Evolutionary conservation across 2,329 filamentous ascomycete genomes (phyloP).

Genomic region (Penicillium psychrosexuale): DNA sequence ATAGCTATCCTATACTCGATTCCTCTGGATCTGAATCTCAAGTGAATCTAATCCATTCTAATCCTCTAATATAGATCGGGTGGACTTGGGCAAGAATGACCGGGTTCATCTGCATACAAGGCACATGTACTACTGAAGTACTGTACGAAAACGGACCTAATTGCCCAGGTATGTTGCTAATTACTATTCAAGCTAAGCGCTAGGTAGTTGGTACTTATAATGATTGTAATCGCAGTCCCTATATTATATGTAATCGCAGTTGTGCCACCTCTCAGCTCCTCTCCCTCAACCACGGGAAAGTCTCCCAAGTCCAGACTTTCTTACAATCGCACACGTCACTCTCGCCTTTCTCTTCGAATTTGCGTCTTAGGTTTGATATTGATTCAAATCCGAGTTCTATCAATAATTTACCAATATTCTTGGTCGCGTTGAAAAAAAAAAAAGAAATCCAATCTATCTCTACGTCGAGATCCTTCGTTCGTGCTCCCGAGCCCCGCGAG

Average conservation of each 20-base stretch:
- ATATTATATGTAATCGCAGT: background rate
- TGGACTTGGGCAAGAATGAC: background rate
- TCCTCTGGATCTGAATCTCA: too few relatives aligned
- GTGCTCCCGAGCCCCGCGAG: constrained; percentile 21
- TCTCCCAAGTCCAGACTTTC: constrained; percentile 8
- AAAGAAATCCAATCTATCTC: background rate
- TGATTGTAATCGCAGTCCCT: too few relatives aligned
- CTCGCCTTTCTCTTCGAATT: background rate
- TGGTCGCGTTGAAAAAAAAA: background rate
- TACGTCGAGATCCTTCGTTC: constrained; percentile 13
- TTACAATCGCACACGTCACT: constrained; percentile 23
- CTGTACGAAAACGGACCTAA: background rate
- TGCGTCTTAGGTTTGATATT: background rate
- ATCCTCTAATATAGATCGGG: background rate
- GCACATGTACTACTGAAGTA: background rate
- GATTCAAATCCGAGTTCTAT: too few relatives aligned
- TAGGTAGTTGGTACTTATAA: background rate
- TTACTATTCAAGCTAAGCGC: background rate
- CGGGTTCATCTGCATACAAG: background rate
- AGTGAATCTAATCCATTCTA: too few relatives aligned
- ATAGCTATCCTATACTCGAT: too few relatives aligned
- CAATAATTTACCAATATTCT: background rate
- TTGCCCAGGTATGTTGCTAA: background rate
- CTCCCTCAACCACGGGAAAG: constrained; percentile 10
- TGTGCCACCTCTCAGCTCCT: constrained; percentile 10